phyloP scores from a whole-genome alignment of 1,284 basidiomycete genomes.

The Cutaneotrichosporon cutaneum region DNA sequence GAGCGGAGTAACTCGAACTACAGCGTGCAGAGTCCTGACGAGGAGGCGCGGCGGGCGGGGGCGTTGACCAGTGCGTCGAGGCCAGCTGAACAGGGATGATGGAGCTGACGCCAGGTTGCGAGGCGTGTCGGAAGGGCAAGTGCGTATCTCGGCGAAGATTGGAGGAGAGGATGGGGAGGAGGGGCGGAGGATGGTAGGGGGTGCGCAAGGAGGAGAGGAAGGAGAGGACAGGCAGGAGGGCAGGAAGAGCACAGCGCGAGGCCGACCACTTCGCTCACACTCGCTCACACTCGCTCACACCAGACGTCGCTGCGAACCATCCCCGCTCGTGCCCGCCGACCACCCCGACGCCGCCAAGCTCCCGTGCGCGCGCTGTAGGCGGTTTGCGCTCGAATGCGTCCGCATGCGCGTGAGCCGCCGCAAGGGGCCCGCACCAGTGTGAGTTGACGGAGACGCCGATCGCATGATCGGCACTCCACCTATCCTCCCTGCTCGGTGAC shows the following conservation, averaged over 20 bases:
- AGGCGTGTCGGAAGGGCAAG: constrained; percentile 42
- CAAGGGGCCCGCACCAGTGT: constrained; percentile 47
- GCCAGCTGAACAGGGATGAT: no score
- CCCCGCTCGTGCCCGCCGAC: constrained; percentile 42
- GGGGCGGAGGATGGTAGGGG: neutral
- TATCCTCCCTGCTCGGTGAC: no score
- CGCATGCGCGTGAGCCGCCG: constrained; percentile 36
- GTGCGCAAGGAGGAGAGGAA: neutral
- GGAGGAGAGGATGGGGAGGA: neutral
- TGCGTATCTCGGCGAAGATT: constrained; percentile 15
- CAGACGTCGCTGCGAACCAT: constrained; percentile 47
- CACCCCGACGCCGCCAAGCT: constrained; percentile 46
- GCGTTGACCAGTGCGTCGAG: constrained; percentile 16
- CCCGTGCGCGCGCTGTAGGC: constrained; percentile 44
- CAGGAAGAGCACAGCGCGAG: no score
- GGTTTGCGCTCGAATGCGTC: constrained; percentile 45
- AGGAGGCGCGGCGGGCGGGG: neutral
- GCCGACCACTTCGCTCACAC: no score
- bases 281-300: constrained; percentile 31
- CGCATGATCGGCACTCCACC: no score
- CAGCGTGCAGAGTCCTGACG: neutral
- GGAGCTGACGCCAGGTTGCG: constrained; percentile 28
- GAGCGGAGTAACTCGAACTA: neutral
- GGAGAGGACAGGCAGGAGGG: neutral
- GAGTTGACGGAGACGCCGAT: constrained; percentile 16